These are phyloP conservation scores for Guillardia theta DNA, from an alignment of 78 protist species.

Conservation along the genomic window DNA sequence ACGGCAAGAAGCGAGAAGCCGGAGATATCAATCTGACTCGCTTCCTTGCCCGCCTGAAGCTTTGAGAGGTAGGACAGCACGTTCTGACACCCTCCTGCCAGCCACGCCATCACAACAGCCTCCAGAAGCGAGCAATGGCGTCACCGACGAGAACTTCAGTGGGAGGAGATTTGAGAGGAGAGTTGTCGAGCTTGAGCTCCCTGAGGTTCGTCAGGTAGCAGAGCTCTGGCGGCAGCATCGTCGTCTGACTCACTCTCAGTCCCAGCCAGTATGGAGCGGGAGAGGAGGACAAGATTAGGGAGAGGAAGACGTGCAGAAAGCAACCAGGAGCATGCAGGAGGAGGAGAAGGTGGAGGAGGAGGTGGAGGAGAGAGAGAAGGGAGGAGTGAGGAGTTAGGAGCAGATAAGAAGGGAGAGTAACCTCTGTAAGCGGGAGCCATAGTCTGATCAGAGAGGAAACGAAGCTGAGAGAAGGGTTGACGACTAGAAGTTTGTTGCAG, in stretches of 20 bases:
- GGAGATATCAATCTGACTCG: not conserved
- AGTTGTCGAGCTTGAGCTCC: not conserved
- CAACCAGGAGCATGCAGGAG: not conserved
- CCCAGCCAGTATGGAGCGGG: not conserved
- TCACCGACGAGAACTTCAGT: not conserved
- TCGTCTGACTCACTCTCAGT: not conserved
- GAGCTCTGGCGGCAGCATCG: not conserved
- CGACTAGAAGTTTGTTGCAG: not conserved
- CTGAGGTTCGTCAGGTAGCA: not conserved
- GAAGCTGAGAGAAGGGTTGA: not conserved
- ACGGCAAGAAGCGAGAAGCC: not conserved
- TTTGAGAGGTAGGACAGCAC: not conserved
- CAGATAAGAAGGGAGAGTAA: not conserved
- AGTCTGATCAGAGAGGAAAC: not conserved
- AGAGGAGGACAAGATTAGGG: not conserved
- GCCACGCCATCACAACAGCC: too few relatives aligned
- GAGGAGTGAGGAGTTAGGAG: not conserved
- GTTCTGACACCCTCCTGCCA: not conserved
- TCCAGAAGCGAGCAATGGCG: too few relatives aligned
- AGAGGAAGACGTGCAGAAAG: not conserved
- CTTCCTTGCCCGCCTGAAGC: not conserved
- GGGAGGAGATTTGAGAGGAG: not conserved
- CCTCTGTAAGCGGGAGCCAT: not conserved
- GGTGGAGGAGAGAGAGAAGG: not conserved
- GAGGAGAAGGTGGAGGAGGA: not conserved